Evolutionary conservation across 345 rosid species (phyloP), one percentile per base, ranked within the genome.

Genomic region (Chamaenerion angustifolium): DNA sequence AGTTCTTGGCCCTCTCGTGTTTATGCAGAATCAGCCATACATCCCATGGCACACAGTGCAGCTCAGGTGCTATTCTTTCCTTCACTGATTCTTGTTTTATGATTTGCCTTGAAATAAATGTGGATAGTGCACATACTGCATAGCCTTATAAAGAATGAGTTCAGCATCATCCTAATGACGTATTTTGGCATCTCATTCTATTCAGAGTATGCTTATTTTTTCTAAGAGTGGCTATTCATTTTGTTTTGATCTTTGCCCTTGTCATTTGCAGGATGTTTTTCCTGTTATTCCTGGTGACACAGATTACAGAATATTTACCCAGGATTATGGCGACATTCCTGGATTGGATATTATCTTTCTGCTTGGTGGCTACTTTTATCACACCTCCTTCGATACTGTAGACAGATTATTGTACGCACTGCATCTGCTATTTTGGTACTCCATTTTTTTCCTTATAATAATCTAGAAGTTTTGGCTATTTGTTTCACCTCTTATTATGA

Each of bases 41-140:
- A 80, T 64, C 96, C 96, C 60, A 87, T 87, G 98, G 98, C 94
- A 42, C 83, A 87, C 68, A 92, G 96, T 69, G 95, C 96, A 52
- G 96, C 96, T 64, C 98, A 92, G 96, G 95, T 87, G 59, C 58
- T 60, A 66, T 45, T n/a, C 16, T 17, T 18, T 12, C 13, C 16
- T 23, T 16, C 15, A 48, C 11, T 15, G 14, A 4, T 13, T 25
- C 12, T 25, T 48, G 41, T 56, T 56, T 23, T 37, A 12, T 35
- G 40, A 16, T 35, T 35, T 10, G 14, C 11, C 11, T 46, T 25
- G 19, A 12, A 46, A 21, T 12, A 12, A 46, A 14, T 46, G 16
- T 31, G 37, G 3, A 31, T 31, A 5, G 10, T 31, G 8, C 5
- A 5, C 37, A 31, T 31, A 5, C 7, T 31, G 5, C 37, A 7